Conservation (phyloP, 306 rosid genomes). For the Boehmeria nivea region DNA sequence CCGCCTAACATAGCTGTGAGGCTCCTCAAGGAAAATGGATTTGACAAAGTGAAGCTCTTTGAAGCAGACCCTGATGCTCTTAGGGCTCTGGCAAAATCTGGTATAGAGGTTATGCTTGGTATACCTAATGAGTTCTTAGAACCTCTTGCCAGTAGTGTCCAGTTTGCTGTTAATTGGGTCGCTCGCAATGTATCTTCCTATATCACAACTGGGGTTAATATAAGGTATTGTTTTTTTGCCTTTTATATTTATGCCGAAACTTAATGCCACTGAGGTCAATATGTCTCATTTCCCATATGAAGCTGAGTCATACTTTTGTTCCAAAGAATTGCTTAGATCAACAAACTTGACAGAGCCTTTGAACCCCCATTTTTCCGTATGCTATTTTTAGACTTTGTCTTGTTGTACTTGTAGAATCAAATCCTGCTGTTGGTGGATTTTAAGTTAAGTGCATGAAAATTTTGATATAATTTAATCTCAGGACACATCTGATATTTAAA, state of each 20-base stretch:
- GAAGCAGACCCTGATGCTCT: constrained; percentile 81
- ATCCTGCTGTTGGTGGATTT: too few relatives aligned
- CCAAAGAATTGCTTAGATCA: too few relatives aligned
- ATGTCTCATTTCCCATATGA: background rate
- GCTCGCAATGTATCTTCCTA: constrained; percentile 59
- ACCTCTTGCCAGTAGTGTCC: constrained; percentile 51
- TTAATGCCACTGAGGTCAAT: background rate
- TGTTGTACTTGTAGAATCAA: too few relatives aligned
- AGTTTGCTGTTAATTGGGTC: constrained; percentile 74
- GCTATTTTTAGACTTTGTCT: too few relatives aligned
- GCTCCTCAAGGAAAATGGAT: constrained; percentile 81
- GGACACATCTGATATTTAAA: too few relatives aligned
- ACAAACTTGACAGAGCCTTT: too few relatives aligned
- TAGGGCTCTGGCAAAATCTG: constrained; percentile 69
- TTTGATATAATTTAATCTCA: too few relatives aligned
- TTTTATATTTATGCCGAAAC: too few relatives aligned
- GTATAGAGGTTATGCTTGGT: constrained; percentile 81
- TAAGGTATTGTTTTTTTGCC: constrained; percentile 37
- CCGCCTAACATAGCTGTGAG: constrained; percentile 53
- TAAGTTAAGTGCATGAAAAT: too few relatives aligned
- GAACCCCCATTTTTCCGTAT: too few relatives aligned
- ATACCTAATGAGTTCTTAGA: constrained; percentile 79
- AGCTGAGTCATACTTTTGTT: background rate
- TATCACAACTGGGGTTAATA: constrained; percentile 54
- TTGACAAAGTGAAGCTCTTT: constrained; percentile 74